Base-by-base conservation (phyloP, 2,329 filamentous ascomycete genomes). In the Sporothrix protearum region DNA sequence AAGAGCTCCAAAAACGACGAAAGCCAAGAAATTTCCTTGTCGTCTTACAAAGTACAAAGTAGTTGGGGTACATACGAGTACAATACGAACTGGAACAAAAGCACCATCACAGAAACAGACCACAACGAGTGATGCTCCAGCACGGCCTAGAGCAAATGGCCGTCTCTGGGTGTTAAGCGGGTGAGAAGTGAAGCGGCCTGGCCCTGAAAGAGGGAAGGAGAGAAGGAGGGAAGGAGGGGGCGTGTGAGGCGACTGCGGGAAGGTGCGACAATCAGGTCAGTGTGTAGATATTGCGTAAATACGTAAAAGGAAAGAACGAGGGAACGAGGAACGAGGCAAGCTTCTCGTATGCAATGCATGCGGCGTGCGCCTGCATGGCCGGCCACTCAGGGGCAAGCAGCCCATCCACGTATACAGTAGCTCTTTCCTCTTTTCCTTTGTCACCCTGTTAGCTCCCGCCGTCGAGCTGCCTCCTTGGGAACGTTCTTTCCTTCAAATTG, bases 401-500 rank as follows among this genome's bases (percentile, higher is more conserved):
- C n/a, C 19, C 22, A 22, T 25, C n/a, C 49, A 47, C 45, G 45
- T 19, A 49, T 12, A 49, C 45, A 25, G 30, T 69, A 69, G 68
- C 68, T 69, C 68, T 45, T 69, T 39, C 68, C 42, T 10, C 9
- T 9, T 36, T 36, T 36, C 51, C 51, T 57, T 69, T 69, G 25
- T 61, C 39, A 30, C 33, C 9, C 51, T 59, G 8, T 47, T 61
- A 28, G 36, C 36, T 57, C 47, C 49, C 36, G 42, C 42, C 19
- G 22, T 2, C 9, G 53, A 69, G 39, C 68, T 69, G 51, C 53
- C 53, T 61, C 25, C 30, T 61, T 45, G 22, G 28, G 45, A n/a
- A 25, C 63, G 28, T 49, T 51, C 53, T 71, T 71, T 71, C 53
- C 61, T 69, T 71, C 68, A 73, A 55, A 69, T 64, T 64, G 71